These are phyloP conservation scores for Lachnellula hyalina DNA, from an alignment of 2,329 filamentous ascomycete species.

Conservation along the genomic window DNA sequence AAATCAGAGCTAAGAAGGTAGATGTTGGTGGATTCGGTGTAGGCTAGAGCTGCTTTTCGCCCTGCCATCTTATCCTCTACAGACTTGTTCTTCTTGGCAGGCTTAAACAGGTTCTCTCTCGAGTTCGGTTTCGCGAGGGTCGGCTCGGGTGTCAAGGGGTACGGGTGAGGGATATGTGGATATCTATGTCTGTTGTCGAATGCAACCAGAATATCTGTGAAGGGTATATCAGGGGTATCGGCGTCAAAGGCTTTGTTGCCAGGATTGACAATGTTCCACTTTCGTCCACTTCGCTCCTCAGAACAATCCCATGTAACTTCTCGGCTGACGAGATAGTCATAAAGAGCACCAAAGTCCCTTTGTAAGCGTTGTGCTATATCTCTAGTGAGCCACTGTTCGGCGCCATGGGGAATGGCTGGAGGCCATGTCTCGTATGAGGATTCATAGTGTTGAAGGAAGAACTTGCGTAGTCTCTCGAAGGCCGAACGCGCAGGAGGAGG, in stretches of 20 bases:
- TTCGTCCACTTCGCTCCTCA: conserved; percentile 55
- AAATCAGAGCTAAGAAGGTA: conserved; percentile 50
- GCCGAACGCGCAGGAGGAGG: conserved; percentile 37
- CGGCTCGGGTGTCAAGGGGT: conserved; percentile 56
- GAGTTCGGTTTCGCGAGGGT: conserved; percentile 32
- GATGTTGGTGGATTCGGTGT: conserved; percentile 56
- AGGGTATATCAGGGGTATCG: conserved; percentile 49
- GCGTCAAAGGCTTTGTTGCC: conserved; percentile 43
- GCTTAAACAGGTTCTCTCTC: conserved; percentile 15
- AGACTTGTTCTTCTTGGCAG: conserved; percentile 11
- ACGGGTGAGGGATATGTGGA: conserved; percentile 63
- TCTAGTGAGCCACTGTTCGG: conserved; percentile 57
- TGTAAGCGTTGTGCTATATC: conserved; percentile 53
- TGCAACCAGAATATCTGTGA: conserved; percentile 61
- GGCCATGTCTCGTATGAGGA: conserved; percentile 58
- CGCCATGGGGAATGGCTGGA: conserved; percentile 37
- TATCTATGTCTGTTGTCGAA: conserved; percentile 59
- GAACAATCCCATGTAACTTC: conserved; percentile 61
- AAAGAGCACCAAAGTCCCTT: conserved; percentile 61
- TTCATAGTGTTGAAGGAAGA: conserved; percentile 54
- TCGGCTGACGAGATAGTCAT: conserved; percentile 65
- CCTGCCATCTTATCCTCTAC: conserved; percentile 23
- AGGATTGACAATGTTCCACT: conserved; percentile 57
- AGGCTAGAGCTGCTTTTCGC: conserved; percentile 39
- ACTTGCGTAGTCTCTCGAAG: conserved; percentile 55